phyloP scores from a whole-genome alignment of 1,284 basidiomycete genomes.

The Pisolithus thermaeus region DNA sequence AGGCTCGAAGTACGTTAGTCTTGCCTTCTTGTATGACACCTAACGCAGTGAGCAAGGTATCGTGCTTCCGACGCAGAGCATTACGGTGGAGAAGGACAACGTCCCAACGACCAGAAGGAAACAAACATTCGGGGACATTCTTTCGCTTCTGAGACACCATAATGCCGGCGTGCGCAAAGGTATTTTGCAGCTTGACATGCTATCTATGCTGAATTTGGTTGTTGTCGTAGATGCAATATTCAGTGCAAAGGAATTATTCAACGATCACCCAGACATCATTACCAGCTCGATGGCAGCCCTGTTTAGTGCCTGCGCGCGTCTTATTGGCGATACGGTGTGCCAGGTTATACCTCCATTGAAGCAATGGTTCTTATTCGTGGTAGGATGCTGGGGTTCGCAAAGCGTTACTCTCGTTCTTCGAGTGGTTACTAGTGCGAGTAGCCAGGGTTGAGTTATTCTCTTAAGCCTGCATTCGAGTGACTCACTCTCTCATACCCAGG shows the following conservation, averaged over 20 bases:
- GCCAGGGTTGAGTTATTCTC: constrained; percentile 41
- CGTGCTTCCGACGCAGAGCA: constrained; percentile 82
- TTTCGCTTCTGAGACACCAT: constrained; percentile 81
- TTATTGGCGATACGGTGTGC: constrained; percentile 78
- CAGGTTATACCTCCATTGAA: not conserved
- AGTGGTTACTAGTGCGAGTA: constrained; percentile 69
- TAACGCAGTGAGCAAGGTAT: constrained; percentile 58
- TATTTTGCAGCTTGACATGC: constrained; percentile 16
- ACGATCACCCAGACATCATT: constrained; percentile 55
- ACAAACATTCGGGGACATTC: constrained; percentile 74
- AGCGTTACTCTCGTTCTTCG: constrained; percentile 52
- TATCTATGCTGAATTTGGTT: not conserved
- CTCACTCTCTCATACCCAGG: constrained; percentile 35
- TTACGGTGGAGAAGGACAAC: constrained; percentile 48
- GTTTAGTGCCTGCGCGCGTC: constrained; percentile 60
- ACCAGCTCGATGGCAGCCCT: constrained; percentile 57
- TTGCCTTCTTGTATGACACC: constrained; percentile 1
- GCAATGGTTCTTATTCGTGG: constrained; percentile 1
- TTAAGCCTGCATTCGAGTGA: not conserved
- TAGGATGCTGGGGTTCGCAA: constrained; percentile 66
- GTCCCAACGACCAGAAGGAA: constrained; percentile 72
- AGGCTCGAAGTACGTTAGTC: constrained; percentile 64
- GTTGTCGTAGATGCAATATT: constrained; percentile 65
- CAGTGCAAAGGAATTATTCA: constrained; percentile 78
- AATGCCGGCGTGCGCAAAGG: constrained; percentile 72